Percentiles rank a stretch among this genome's conserved stretches.
phyloP scores from a whole-genome alignment of 805 yeast species.

The Brettanomyces custersianus region DNA sequence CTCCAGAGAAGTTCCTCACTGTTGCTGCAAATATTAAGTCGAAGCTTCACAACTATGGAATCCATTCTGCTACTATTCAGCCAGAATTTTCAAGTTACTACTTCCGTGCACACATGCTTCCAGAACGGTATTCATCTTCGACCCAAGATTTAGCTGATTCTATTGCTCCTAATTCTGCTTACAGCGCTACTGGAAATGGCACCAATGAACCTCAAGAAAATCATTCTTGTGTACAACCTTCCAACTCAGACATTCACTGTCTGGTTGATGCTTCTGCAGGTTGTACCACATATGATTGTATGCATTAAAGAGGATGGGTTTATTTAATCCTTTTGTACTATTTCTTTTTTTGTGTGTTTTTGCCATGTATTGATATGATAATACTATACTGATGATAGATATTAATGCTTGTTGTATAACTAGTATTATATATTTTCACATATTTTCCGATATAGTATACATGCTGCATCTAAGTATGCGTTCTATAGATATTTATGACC shows the following conservation, averaged over 20 bases:
- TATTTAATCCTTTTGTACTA: too few relatives aligned
- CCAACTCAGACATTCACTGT: constrained; percentile 24
- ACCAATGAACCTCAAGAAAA: constrained; percentile 1
- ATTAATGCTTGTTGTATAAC: too few relatives aligned
- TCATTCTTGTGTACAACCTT: not conserved
- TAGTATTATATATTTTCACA: too few relatives aligned
- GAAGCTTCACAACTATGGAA: constrained; percentile 74
- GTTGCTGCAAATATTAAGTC: constrained; percentile 70
- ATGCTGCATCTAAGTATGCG: too few relatives aligned
- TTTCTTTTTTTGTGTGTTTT: too few relatives aligned
- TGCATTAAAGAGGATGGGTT: constrained; percentile 13
- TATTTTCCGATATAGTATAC: too few relatives aligned
- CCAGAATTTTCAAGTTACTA: constrained; percentile 64
- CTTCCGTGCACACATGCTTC: constrained; percentile 20
- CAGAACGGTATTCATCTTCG: constrained; percentile 20
- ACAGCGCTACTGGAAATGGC: constrained; percentile 4
- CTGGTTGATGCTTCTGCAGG: constrained; percentile 44
- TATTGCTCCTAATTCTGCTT: not conserved
- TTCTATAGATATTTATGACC: not conserved
- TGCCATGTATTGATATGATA: too few relatives aligned
- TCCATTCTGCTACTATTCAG: constrained; percentile 91
- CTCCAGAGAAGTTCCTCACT: constrained; percentile 58
- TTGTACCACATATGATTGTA: constrained; percentile 39
- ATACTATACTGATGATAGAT: too few relatives aligned
- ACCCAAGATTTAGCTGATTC: constrained; percentile 5